Conservation (phyloP, 352 stramenopile species). For the Globisporangium okanoganense region DNA sequence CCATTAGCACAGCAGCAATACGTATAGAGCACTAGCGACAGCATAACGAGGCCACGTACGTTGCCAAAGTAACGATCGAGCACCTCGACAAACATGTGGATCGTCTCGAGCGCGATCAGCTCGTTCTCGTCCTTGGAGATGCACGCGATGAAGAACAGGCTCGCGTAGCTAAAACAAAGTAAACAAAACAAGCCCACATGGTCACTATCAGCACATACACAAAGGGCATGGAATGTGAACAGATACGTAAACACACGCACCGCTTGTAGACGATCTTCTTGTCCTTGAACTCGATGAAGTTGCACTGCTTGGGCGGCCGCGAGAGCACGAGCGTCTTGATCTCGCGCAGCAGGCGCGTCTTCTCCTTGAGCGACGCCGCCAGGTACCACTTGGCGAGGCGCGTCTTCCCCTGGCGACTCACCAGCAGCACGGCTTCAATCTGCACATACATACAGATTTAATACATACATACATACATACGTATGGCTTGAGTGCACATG, state of each 20-base stretch:
- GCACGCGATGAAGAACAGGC: constrained; percentile 96
- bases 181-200: background rate
- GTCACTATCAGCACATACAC: background rate
- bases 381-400: constrained; percentile 91
- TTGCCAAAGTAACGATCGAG: constrained; percentile 97
- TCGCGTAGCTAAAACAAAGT: constrained; percentile 81
- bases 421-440: constrained; percentile 88
- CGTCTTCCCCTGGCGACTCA: constrained; percentile 91
- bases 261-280: constrained; percentile 98
- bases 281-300: constrained; percentile 97
- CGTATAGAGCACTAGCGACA: too few relatives aligned
- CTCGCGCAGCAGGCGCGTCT: constrained; percentile 87
- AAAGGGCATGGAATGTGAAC: too few relatives aligned
- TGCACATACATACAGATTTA: constrained; percentile 29
- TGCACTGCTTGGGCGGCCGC: constrained; percentile 80
- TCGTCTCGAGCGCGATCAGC: constrained; percentile 96
- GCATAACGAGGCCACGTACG: too few relatives aligned
- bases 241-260: too few relatives aligned
- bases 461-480: constrained; percentile 9
- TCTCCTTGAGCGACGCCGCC: constrained; percentile 71
- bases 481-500: background rate
- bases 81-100: constrained; percentile 98
- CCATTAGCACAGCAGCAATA: background rate
- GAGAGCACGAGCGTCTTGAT: constrained; percentile 87
- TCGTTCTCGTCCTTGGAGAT: constrained; percentile 97